Base-by-base conservation (phyloP, 768 basidiomycete genomes). In the Pleurotus eryngii region DNA sequence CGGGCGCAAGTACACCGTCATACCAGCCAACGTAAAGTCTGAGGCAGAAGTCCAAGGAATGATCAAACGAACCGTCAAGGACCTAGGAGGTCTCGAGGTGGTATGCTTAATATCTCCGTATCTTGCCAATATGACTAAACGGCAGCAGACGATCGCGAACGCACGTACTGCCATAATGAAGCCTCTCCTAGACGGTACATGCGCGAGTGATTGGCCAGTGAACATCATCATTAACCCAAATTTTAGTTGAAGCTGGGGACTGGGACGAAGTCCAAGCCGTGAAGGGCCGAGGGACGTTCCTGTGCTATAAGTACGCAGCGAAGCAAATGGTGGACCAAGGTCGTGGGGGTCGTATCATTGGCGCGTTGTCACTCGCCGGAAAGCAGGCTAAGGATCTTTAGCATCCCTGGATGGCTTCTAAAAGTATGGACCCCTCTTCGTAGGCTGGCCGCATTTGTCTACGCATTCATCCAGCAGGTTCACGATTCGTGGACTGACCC, bases 71-170 rank as follows among this genome's bases (percentile, higher is more conserved):
- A 63, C 68, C 2, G 66, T 63, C 4, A 49, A 65, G 15, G 45
- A 47, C 74, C 66, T 81, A 7, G 81, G 81, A 2, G 64, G 74
- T 3, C 59, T 84, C 17, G 78, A 82, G 58, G 79, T 80, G 15
- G 81, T 81, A 48, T 58, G 80, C 14, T 11, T 27, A 24, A 27
- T 4, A 42, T 14, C 18, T 54, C 12, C 15, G n/a, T 11, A 42
- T 47, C 14, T 7, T 12, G 42, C 20, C 17, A 3, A 27, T 3
- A 2, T 12, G 24, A 17, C 18, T 24, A 22, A 39, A 24, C 6
- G 15, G 18, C 18, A 38, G 11, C 57, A 75, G 74, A 75, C 79
- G 75, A 70, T 80, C 2, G 77, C 79, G 3, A 80, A 80, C 63
- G 79, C 78, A 4, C 78, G 77, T 1, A 68, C 76, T 46, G 51